These are phyloP conservation scores for Spinellus fusiger DNA, from an alignment of 192 early-diverging fungal genomes.

Conservation along the genomic window DNA sequence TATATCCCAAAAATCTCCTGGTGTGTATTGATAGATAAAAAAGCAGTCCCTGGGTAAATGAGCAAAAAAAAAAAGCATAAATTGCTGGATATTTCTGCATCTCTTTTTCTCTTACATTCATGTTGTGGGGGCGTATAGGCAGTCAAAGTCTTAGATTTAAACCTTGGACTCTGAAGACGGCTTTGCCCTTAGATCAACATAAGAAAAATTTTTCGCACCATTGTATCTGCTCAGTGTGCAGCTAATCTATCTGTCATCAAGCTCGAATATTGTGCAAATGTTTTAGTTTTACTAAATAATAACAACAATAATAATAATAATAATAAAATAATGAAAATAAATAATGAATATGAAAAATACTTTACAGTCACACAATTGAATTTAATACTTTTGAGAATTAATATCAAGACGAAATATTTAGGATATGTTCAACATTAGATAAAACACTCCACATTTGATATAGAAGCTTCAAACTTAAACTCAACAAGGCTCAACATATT, in stretches of 20 bases:
- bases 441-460: no score
- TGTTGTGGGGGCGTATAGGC: neutral
- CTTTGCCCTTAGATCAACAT: neutral
- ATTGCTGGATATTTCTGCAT: neutral
- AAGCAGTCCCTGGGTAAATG: neutral
- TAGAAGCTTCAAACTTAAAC: no score
- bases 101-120: neutral
- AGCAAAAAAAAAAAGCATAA: neutral
- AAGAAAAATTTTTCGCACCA: neutral
- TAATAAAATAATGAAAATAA: slow-evolving; percentile 5
- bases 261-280: slow-evolving; percentile 15
- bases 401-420: no score
- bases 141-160: neutral
- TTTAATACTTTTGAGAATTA: no score
- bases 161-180: neutral
- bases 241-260: slow-evolving; percentile 11
- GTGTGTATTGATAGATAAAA: no score
- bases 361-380: no score
- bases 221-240: slow-evolving; percentile 20
- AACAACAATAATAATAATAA: neutral
- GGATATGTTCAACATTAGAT: no score
- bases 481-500: no score
- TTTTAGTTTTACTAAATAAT: neutral
- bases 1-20: no score
- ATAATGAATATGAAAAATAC: slow-evolving; percentile 1